phyloP scores from a whole-genome alignment of 2,329 filamentous ascomycete genomes.

The Sclerotinia borealis region DNA sequence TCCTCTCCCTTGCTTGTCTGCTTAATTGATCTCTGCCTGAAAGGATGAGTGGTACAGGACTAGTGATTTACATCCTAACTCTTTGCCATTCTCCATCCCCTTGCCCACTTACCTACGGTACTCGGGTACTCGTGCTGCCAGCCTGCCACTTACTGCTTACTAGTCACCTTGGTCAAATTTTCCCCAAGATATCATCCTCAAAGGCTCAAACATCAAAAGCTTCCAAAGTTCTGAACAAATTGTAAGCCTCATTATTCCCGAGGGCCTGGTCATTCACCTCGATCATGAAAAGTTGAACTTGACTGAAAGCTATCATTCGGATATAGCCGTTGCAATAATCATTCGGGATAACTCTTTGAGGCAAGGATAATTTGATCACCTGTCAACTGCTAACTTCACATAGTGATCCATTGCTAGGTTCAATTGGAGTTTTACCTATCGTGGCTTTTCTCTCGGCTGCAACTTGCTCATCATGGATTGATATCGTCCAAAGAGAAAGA shows the following conservation, averaged over 20 bases:
- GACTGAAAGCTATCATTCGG: constrained; percentile 1
- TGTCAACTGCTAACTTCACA: constrained; percentile 3
- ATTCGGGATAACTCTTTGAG: too few relatives aligned
- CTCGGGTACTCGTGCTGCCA: too few relatives aligned
- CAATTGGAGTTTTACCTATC: constrained; percentile 13
- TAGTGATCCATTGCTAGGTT: constrained; percentile 7
- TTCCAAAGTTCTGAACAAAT: background rate
- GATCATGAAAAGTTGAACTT: background rate
- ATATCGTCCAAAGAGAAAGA: constrained; percentile 6
- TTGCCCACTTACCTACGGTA: background rate
- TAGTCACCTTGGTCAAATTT: background rate
- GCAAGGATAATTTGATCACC: constrained; percentile 13
- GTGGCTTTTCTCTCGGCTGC: constrained; percentile 12
- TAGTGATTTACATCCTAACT: constrained; percentile 1
- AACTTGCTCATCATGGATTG: background rate
- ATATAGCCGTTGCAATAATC: background rate
- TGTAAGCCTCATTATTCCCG: background rate
- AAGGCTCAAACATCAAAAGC: too few relatives aligned
- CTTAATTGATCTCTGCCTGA: constrained; percentile 2
- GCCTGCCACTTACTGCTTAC: background rate
- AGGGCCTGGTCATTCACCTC: constrained; percentile 1
- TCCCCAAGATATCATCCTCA: background rate
- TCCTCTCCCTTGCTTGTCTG: background rate
- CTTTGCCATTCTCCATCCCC: background rate
- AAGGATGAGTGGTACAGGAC: constrained; percentile 4